A percentile compares a stretch with the other conserved stretches of the same genome.
Evolutionary conservation across 495 filamentous ascomycete genomes (phyloP).

Genomic region (Lasiosphaeris hirsuta): DNA sequence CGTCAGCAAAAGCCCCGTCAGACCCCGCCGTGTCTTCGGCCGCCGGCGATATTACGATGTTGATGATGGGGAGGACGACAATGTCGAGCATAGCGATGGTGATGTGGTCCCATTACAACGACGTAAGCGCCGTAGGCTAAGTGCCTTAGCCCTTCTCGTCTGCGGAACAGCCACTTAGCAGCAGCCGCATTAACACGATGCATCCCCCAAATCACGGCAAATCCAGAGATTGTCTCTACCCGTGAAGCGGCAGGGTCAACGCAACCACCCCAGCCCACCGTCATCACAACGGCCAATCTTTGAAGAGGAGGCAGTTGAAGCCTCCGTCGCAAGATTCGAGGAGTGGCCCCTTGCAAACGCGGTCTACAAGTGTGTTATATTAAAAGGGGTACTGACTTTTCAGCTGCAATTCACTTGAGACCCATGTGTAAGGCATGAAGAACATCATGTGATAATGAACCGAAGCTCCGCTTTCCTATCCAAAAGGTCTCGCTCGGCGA

Average conservation of each 20-base stretch:
- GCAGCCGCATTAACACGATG: slow-evolving; percentile 10
- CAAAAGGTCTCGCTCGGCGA: no score
- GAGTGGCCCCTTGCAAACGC: slow-evolving; percentile 4
- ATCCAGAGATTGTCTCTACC: neutral
- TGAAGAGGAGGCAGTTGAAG: neutral
- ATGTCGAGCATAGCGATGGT: no score
- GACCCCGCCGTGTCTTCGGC: no score
- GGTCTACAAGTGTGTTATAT: neutral
- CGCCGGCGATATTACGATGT: no score
- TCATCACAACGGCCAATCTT: slow-evolving; percentile 9
- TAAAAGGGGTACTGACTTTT: slow-evolving; percentile 1
- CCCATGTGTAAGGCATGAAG: no score
- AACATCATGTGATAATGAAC: neutral
- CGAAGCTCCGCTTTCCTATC: no score
- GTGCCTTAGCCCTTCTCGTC: slow-evolving; percentile 5
- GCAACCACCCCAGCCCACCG: slow-evolving; percentile 6
- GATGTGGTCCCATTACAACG: slow-evolving; percentile 6
- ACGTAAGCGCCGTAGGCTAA: slow-evolving; percentile 10
- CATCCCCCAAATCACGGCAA: slow-evolving; percentile 9
- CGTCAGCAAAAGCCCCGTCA: no score
- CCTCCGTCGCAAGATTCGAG: neutral
- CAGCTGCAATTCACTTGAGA: slow-evolving; percentile 10
- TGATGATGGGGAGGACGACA: no score
- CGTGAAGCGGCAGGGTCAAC: slow-evolving; percentile 6
- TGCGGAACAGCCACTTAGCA: slow-evolving; percentile 12